Conservation (phyloP, 179 eudicot genomes). For the Beta corolliflora region DNA sequence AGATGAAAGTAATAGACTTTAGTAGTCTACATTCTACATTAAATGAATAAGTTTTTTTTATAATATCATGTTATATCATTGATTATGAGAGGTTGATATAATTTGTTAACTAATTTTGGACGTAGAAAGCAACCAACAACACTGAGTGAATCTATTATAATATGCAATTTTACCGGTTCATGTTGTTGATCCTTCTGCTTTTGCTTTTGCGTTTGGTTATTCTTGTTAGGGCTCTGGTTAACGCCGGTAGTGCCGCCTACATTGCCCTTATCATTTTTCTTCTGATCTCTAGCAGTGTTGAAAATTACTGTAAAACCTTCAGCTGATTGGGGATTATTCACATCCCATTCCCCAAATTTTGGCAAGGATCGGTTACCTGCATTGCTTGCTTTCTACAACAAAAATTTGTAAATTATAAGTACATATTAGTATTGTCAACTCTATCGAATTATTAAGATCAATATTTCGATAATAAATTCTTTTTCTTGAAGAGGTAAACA, state of each 20-base stretch:
- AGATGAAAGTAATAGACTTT: too few species aligned
- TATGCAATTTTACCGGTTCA: background rate
- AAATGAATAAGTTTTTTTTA: too few species aligned
- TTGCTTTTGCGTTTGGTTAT: constrained; percentile 5
- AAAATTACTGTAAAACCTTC: constrained; percentile 52
- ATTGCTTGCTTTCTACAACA: constrained; percentile 24
- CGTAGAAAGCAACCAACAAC: background rate
- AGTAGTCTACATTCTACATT: too few species aligned
- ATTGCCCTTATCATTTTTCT: constrained; percentile 30
- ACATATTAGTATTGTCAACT: background rate
- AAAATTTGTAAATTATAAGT: background rate
- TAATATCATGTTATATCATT: too few species aligned
- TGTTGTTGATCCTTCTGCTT: constrained; percentile 1
- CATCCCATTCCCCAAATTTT: constrained; percentile 67
- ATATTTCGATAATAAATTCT: too few species aligned
- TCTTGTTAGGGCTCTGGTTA: background rate
- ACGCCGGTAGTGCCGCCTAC: background rate
- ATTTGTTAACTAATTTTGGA: background rate
- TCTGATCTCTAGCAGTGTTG: constrained; percentile 51
- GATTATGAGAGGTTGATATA: too few species aligned
- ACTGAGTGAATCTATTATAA: background rate
- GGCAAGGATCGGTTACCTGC: constrained; percentile 39
- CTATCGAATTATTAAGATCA: too few species aligned
- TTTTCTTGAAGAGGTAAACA: too few species aligned
- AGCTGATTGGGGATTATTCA: constrained; percentile 53